These are phyloP conservation scores for Exobasidium cylindrosporum DNA, from an alignment of 1,284 basidiomycete genomes.

Conservation along the genomic window DNA sequence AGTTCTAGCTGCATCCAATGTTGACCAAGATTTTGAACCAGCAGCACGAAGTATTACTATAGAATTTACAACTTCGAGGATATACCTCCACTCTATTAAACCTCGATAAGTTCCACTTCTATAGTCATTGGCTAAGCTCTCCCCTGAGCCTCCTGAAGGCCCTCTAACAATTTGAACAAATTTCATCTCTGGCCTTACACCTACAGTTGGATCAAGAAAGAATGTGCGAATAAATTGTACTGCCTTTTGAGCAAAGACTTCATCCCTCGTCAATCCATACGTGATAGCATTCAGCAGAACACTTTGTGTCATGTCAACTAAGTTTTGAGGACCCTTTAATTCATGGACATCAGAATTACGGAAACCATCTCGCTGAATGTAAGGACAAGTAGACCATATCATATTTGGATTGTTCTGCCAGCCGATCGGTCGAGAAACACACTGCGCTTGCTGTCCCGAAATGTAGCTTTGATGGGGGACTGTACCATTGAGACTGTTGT, in stretches of 20 bases:
- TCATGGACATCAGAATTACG: slow-evolving; percentile 67
- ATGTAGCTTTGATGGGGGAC: too few relatives aligned
- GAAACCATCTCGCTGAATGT: slow-evolving; percentile 63
- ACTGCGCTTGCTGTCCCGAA: neutral
- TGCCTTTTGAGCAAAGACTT: slow-evolving; percentile 29
- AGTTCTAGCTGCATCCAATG: slow-evolving; percentile 61
- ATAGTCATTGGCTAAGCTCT: slow-evolving; percentile 27
- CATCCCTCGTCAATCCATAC: slow-evolving; percentile 60
- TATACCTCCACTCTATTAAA: slow-evolving; percentile 65
- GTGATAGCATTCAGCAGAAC: slow-evolving; percentile 66
- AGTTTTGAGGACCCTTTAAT: slow-evolving; percentile 63
- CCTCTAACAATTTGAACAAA: slow-evolving; percentile 68
- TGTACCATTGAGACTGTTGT: too few relatives aligned
- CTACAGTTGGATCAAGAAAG: slow-evolving; percentile 64
- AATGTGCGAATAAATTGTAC: slow-evolving; percentile 61
- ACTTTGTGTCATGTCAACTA: slow-evolving; percentile 63
- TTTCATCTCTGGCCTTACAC: slow-evolving; percentile 69
- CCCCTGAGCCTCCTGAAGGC: slow-evolving; percentile 58
- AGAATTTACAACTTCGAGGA: slow-evolving; percentile 65
- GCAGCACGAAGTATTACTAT: slow-evolving; percentile 63
- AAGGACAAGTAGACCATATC: slow-evolving; percentile 64
- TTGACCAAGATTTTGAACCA: slow-evolving; percentile 63
- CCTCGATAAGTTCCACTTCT: slow-evolving; percentile 58
- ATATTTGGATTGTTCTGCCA: neutral
- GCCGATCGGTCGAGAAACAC: neutral